A percentile compares a stretch with the other conserved stretches of the same genome.
phyloP scores from a whole-genome alignment of 306 rosid species.

The Potentilla sterilis region DNA sequence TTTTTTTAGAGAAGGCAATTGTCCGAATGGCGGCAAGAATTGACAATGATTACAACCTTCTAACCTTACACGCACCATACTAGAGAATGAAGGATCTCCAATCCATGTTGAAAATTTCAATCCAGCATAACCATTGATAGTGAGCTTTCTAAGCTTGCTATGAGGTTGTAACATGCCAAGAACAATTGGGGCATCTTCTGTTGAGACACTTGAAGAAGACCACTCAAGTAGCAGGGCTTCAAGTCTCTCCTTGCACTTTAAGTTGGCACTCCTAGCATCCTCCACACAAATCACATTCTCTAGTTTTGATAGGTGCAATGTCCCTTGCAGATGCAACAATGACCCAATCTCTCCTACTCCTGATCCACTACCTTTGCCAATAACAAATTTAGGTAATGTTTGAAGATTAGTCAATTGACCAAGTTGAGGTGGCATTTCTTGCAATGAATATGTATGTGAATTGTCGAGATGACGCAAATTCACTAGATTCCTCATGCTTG shows the following conservation, averaged over 20 bases:
- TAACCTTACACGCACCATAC: not conserved
- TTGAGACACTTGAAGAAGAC: not conserved
- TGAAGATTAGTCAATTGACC: not conserved
- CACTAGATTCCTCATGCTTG: not conserved
- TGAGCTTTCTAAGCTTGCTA: not conserved
- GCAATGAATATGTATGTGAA: not conserved
- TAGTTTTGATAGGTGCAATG: constrained; percentile 3
- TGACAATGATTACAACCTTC: not conserved
- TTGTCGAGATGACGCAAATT: constrained; percentile 3
- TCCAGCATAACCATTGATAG: constrained; percentile 4
- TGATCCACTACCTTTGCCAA: constrained; percentile 5
- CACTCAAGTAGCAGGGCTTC: not conserved
- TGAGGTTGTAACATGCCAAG: not conserved
- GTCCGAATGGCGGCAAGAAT: constrained; percentile 7
- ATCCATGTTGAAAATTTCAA: constrained; percentile 11
- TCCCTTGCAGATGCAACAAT: constrained; percentile 4
- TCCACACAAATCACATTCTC: not conserved
- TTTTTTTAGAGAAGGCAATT: not conserved
- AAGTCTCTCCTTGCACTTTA: not conserved
- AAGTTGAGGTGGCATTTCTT: not conserved
- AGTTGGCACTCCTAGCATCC: constrained; percentile 10
- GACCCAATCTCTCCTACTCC: not conserved
- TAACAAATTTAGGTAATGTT: not conserved
- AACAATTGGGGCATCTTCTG: not conserved
- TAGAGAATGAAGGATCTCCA: not conserved